phyloP scores from a whole-genome alignment of 495 filamentous ascomycete genomes.

The Friedmanniomyces endolithicus region DNA sequence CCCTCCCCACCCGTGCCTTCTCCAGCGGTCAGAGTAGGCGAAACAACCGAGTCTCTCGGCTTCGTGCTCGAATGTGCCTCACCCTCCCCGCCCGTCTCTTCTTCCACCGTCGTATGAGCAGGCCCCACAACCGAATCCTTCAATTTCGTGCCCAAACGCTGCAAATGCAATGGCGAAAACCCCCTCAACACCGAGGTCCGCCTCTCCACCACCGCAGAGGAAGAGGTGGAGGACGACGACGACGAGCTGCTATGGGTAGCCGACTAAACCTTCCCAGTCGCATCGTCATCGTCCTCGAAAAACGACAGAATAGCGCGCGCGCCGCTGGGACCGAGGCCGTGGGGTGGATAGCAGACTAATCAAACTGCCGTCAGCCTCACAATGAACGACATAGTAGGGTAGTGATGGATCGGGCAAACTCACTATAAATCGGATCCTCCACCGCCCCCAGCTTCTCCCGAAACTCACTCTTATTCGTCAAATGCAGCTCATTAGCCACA shows the following conservation, averaged over 20 bases:
- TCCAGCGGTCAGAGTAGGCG: too few relatives aligned
- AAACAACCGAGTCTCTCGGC: too few relatives aligned
- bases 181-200: not conserved
- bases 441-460: conserved; percentile 68
- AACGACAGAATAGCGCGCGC: conserved; percentile 68
- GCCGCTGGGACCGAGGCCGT: conserved; percentile 64
- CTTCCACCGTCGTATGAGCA: too few relatives aligned
- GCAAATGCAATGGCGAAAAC: not conserved
- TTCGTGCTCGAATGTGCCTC: not conserved
- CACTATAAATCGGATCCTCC: conserved; percentile 58
- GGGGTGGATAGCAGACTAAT: conserved; percentile 65
- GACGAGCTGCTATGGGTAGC: not conserved
- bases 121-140: not conserved
- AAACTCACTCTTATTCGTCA: conserved; percentile 76
- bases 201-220: too few relatives aligned
- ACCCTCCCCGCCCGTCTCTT: too few relatives aligned
- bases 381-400: not conserved
- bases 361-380: too few relatives aligned
- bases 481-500: conserved; percentile 61
- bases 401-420: not conserved
- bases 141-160: not conserved
- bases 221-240: too few relatives aligned
- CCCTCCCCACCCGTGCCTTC: too few relatives aligned
- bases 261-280: conserved; percentile 16
- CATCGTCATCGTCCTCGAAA: conserved; percentile 57